Evolutionary conservation across 371 early-diverging fungal species (phyloP).

Genomic region (Mucor mucedo): DNA sequence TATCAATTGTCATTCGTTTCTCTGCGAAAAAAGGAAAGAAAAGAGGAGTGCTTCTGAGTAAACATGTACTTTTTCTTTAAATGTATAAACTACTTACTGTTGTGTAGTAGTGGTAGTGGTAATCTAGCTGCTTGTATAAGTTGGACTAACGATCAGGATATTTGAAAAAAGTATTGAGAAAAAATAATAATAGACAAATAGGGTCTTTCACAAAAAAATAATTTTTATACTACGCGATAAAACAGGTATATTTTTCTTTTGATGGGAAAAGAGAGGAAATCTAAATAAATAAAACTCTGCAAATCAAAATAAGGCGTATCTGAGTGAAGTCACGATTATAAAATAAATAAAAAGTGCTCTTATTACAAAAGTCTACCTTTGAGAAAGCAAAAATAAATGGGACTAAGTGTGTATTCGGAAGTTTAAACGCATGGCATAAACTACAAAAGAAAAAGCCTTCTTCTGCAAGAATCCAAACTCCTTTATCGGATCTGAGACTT

Average conservation of each 20-base stretch:
- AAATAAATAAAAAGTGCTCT: no score
- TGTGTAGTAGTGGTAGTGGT: not conserved
- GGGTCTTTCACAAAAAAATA: no score
- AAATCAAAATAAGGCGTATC: not conserved
- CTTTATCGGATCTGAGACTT: constrained; percentile 37
- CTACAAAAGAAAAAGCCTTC: constrained; percentile 43
- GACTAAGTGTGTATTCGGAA: not conserved
- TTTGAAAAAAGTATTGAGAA: not conserved
- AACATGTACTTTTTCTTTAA: no score
- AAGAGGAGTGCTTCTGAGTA: no score
- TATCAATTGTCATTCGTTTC: constrained; percentile 45
- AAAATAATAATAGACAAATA: not conserved
- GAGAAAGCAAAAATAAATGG: no score
- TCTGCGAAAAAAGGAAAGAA: not conserved
- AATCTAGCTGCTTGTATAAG: not conserved
- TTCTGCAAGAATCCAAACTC: constrained; percentile 58
- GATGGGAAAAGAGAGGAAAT: not conserved
- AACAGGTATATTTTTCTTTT: no score
- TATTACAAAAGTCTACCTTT: no score
- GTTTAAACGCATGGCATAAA: not conserved
- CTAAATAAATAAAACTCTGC: not conserved
- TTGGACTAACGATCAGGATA: not conserved
- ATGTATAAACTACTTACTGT: no score
- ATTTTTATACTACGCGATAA: no score
- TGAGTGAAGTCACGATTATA: not conserved